These are phyloP conservation scores for Cyclocybe aegerita DNA, from an alignment of 768 basidiomycete species.

Conservation along the genomic window DNA sequence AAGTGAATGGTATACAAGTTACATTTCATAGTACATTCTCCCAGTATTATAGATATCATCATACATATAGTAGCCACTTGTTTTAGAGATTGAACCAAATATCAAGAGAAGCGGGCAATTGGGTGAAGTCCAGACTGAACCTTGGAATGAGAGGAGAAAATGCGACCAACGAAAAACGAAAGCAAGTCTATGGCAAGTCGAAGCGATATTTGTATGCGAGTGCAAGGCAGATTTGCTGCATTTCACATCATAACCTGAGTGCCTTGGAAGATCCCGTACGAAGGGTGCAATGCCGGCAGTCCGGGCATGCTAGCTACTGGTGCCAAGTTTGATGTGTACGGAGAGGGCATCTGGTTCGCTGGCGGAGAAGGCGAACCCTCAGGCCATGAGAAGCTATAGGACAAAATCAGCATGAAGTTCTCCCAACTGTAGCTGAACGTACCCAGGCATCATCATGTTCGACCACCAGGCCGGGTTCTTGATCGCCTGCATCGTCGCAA, in stretches of 20 bases:
- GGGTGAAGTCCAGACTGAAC: too few species aligned
- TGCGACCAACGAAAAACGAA: not conserved
- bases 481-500: conserved; percentile 73
- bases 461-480: conserved; percentile 74
- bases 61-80: too few species aligned
- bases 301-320: conserved; percentile 15
- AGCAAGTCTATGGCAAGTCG: not conserved
- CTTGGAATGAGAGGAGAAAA: too few species aligned
- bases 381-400: conserved; percentile 34
- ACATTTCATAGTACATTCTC: too few species aligned
- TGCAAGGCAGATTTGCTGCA: not conserved
- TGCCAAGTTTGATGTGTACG: conserved; percentile 9
- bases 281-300: conserved; percentile 10
- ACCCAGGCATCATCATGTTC: conserved; percentile 89
- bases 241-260: conserved; percentile 24
- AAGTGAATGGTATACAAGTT: too few species aligned
- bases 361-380: conserved; percentile 34
- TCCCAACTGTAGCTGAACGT: conserved; percentile 5
- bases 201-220: not conserved
- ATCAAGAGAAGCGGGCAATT: too few species aligned
- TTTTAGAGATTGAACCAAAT: too few species aligned
- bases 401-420: conserved; percentile 1
- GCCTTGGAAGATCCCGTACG: conserved; percentile 29
- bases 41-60: too few species aligned
- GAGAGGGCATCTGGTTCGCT: conserved; percentile 14